Conservation (phyloP, 495 filamentous ascomycete species). For the Xylaria bambusicola region DNA sequence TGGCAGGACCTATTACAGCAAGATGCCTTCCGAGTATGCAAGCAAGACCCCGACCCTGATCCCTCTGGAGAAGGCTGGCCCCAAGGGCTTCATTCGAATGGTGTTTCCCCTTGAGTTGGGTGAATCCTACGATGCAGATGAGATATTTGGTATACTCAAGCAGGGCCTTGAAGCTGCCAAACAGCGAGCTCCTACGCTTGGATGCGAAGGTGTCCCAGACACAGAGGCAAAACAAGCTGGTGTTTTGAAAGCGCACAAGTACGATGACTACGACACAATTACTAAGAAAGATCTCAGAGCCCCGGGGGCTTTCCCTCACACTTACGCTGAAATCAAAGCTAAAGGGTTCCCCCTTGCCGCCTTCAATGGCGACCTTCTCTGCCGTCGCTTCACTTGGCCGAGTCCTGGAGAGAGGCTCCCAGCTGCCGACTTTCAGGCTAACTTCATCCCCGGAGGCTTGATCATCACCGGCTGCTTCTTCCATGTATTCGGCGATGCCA, state of each 20-base stretch:
- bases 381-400: constrained; percentile 37
- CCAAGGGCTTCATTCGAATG: constrained; percentile 38
- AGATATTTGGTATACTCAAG: constrained; percentile 28
- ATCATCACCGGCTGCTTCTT: constrained; percentile 30
- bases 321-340: constrained; percentile 36
- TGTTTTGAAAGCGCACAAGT: constrained; percentile 32
- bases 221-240: constrained; percentile 29
- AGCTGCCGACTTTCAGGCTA: constrained; percentile 37
- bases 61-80: constrained; percentile 38
- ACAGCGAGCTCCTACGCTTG: constrained; percentile 31
- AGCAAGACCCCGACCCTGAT: constrained; percentile 27
- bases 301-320: constrained; percentile 27
- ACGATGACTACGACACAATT: constrained; percentile 24
- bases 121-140: constrained; percentile 23
- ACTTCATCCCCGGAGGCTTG: constrained; percentile 36
- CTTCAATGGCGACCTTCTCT: constrained; percentile 37
- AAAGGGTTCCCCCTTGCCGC: constrained; percentile 33
- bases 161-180: constrained; percentile 33
- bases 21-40: constrained; percentile 24
- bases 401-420: constrained; percentile 31
- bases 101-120: constrained; percentile 35
- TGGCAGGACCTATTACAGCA: constrained; percentile 1
- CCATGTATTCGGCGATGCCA: constrained; percentile 40
- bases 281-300: constrained; percentile 34
- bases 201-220: constrained; percentile 38